Base-by-base conservation (phyloP, 2,329 filamentous ascomycete genomes). In the Diaporthe sp. region DNA sequence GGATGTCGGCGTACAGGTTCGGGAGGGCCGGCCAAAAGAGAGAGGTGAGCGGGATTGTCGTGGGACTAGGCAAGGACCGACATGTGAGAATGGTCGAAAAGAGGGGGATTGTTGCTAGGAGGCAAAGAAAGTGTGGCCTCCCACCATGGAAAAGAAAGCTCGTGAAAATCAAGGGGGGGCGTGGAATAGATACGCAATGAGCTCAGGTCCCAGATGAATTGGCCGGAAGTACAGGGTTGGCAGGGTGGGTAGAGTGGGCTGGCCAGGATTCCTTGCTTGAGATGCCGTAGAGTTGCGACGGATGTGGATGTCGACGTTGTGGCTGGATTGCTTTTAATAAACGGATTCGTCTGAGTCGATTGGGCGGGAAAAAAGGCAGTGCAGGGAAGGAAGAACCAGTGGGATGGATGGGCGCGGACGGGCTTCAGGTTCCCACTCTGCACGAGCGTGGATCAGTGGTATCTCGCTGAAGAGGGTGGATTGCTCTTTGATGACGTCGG, bases 401-500 rank as follows among this genome's bases (percentile, higher is more conserved):
- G 53, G 71, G 57, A 73, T 51, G 31, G 44, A 39, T 25, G 60
- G 37, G n/a, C 46, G 57, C n/a, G 58, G 60, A 17, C n/a, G 68
- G 37, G 67, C 31, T 71, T 53, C 28, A 46, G 51, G 53, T 71
- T 71, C 55, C 51, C 53, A 58, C 42, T 65, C 31, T 68, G 65
- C 65, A 68, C 65, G 62, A 53, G 42, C 49, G 46, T 68, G 34
- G 65, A 53, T 68, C 65, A 53, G n/a, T 25, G 46, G 25, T 68
- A 55, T 68, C 65, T 68, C 65, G 65, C 65, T 68, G 65, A 53
- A n/a, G 46, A 53, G 28, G 62, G 71, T 37, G 31, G 58, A 46
- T 65, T 65, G 44, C 44, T 39, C 44, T 62, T 61, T 73, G 71
- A 73, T 73, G 71, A 73, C 71, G 71, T 73, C 58, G 71, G 57